A percentile compares a stretch with the other conserved stretches of the same genome.
Evolutionary conservation across 2,329 filamentous ascomycete species (phyloP).

Genomic region (Fusarium subtropicale): DNA sequence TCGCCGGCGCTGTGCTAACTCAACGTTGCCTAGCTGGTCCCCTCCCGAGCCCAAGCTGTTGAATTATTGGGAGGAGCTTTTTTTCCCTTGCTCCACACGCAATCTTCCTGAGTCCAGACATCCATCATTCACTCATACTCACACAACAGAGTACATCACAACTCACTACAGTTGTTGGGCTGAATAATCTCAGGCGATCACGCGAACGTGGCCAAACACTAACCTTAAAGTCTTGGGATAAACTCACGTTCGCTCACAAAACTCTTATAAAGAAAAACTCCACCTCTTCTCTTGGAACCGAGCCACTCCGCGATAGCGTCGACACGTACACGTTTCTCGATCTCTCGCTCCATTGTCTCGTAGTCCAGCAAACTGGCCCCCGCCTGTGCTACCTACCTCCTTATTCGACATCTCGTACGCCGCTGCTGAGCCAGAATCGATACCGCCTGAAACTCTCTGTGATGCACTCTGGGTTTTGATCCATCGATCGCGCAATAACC

Average conservation of each 20-base stretch:
- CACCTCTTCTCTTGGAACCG: constrained; percentile 6
- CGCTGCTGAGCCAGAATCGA: constrained; percentile 22
- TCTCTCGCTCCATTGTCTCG: neutral
- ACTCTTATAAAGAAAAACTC: neutral
- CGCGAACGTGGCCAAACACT: neutral
- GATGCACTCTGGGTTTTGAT: constrained; percentile 41
- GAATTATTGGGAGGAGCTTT: constrained; percentile 38
- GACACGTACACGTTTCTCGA: constrained; percentile 37
- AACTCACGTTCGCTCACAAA: neutral
- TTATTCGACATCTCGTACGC: constrained; percentile 15
- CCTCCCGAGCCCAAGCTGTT: constrained; percentile 19
- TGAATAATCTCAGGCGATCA: constrained; percentile 34
- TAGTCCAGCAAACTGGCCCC: constrained; percentile 7
- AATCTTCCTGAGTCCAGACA: constrained; percentile 10
- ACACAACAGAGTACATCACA: neutral
- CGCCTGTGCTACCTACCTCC: neutral
- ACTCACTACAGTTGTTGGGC: constrained; percentile 3
- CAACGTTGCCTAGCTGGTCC: constrained; percentile 14
- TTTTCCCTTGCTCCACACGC: constrained; percentile 32
- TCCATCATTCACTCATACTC: neutral
- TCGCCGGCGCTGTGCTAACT: constrained; percentile 23
- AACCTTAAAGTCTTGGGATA: neutral
- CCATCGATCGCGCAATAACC: constrained; percentile 41
- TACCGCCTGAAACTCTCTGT: constrained; percentile 29
- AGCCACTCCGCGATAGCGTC: constrained; percentile 33